Base-by-base conservation (phyloP, 2,329 filamentous ascomycete species). In the Aspergillus spinulosporus region DNA sequence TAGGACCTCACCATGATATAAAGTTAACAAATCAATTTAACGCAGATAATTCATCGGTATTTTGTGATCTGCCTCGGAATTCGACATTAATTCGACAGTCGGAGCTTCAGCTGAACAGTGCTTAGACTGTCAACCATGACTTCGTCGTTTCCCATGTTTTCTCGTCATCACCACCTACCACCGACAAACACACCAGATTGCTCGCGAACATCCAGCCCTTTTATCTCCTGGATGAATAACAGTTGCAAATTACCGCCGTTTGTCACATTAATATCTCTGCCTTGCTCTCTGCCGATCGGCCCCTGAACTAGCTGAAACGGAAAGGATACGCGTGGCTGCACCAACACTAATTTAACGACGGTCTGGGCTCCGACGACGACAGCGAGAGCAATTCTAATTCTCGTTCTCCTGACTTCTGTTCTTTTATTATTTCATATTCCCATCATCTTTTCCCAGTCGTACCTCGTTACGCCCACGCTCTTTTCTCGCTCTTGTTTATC, bases 261-360 rank as follows among this genome's bases (percentile, higher is more conserved):
- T 36, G 29, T 34, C 31, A 15, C 31, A 37, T 43, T 21, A 9
- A 21, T 48, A 48, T 28, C 31, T 50, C 32, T 31, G 43, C 43
- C 28, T 34, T 14, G 36, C 9, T 31, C 9, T 47, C n/a, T 47
- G 57, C 34, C 57, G 52, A 56, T 56, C 52, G 57, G 48, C 57
- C 57, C 57, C 57, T 59, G 57, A 59, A 34, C 50, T 34, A 49
- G 50, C 54, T 57, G 54, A 59, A 59, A 59, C 44, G 57, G 58
- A 51, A 60, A 53, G 53, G 60, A 62, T 62, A 57, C 55, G 60
- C 60, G 60, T 60, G 52, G 53, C 53, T 37, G 52, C 29, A 53
- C 37, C 21, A 46, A 56, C 31, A 53, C 55, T 57, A 57, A 57
- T 53, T 53, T 49, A 57, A 57, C 55, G 49, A 49, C 39, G 43